These are phyloP conservation scores for Fusarium chaquense DNA, from an alignment of 2,329 filamentous ascomycete species.

Conservation along the genomic window DNA sequence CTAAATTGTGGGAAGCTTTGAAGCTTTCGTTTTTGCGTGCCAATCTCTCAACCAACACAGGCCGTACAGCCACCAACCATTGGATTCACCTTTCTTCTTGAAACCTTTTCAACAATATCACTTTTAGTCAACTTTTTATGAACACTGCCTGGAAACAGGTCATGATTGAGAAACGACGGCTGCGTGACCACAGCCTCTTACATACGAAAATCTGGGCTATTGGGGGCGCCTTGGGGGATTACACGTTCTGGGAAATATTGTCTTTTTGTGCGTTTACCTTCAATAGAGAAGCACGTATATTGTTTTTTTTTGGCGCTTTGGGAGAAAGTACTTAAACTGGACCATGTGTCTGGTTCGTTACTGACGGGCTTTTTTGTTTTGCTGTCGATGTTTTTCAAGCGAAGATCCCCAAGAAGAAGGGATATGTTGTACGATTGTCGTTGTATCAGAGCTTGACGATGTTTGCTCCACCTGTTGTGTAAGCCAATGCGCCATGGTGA, in stretches of 20 bases:
- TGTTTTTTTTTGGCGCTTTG: constrained; percentile 36
- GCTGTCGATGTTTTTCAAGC: constrained; percentile 12
- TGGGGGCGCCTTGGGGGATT: constrained; percentile 32
- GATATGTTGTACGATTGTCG: constrained; percentile 40
- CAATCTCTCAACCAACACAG: constrained; percentile 18
- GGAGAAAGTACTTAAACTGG: constrained; percentile 25
- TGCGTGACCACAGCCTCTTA: constrained; percentile 41
- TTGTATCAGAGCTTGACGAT: constrained; percentile 8
- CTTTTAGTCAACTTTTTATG: constrained; percentile 47
- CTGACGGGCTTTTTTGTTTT: constrained; percentile 9
- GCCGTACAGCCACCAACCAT: constrained; percentile 30
- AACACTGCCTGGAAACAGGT: constrained; percentile 32
- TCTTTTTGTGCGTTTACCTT: constrained; percentile 30
- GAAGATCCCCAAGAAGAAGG: constrained; percentile 21
- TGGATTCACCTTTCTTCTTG: constrained; percentile 49
- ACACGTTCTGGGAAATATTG: constrained; percentile 21
- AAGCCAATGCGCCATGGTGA: constrained; percentile 30
- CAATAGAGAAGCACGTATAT: constrained; percentile 43
- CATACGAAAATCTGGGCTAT: constrained; percentile 27
- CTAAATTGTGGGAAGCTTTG: constrained; percentile 27
- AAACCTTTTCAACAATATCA: constrained; percentile 47
- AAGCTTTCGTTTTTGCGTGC: not conserved
- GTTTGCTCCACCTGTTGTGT: constrained; percentile 26
- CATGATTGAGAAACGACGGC: constrained; percentile 34
- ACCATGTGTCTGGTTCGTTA: constrained; percentile 10